A percentile compares a stretch with the other conserved stretches of the same genome.
Evolutionary conservation across 2,329 filamentous ascomycete species (phyloP).

Genomic region (Polytolypa hystricis): DNA sequence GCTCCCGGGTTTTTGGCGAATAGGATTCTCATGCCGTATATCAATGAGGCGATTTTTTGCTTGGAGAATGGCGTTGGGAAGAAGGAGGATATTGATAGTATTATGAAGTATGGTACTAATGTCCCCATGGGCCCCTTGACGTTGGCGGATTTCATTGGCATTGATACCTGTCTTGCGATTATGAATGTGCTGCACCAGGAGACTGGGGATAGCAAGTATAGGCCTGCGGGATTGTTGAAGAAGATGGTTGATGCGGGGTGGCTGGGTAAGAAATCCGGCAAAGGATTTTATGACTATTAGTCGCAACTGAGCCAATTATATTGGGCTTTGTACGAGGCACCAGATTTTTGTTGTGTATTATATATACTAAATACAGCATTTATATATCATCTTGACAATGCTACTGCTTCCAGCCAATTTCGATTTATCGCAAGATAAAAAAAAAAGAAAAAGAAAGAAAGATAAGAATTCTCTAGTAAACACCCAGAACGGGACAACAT

Average conservation of each 20-base stretch:
- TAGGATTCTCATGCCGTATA: conserved; percentile 96
- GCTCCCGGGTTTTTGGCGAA: conserved; percentile 92
- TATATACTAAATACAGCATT: no score
- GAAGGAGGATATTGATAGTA: conserved; percentile 85
- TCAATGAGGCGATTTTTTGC: conserved; percentile 96
- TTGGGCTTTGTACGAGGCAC: no score
- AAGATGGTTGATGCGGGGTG: conserved; percentile 98
- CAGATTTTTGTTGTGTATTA: no score
- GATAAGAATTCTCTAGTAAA: no score
- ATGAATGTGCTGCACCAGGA: conserved; percentile 91
- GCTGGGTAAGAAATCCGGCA: conserved; percentile 94
- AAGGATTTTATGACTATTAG: conserved; percentile 67
- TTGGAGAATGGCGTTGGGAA: conserved; percentile 84
- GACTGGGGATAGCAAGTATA: conserved; percentile 91
- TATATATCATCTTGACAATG: no score
- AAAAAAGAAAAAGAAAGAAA: no score
- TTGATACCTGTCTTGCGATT: conserved; percentile 92
- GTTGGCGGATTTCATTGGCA: conserved; percentile 90
- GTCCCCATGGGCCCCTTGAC: conserved; percentile 95
- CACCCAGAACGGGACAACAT: no score
- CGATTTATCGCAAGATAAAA: no score
- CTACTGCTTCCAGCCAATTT: no score
- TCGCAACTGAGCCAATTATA: no score
- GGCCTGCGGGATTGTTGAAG: conserved; percentile 71
- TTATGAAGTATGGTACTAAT: conserved; percentile 99